Evolutionary conservation across 306 rosid genomes (phyloP), one percentile per base, ranked within the genome.

Genomic region (Vigna angularis): DNA sequence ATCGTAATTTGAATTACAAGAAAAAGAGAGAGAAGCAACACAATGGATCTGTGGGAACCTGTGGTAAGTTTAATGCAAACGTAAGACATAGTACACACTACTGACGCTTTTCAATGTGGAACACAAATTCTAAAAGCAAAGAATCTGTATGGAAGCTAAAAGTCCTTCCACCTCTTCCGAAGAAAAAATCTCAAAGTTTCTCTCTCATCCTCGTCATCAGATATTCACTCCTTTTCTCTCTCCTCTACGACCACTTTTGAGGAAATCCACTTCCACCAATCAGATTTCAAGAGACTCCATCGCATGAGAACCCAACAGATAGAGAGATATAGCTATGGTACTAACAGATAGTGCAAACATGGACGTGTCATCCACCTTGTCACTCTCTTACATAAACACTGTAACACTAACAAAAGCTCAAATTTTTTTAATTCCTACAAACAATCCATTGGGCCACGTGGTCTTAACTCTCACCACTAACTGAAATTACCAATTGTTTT

Each of bases 251-350:
- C 44, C 2, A 20, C 57, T 68, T 55, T 8, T 1, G 1, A 42
- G 52, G 92, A 84, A 91, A 93, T 93, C 98, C 86, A 57, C 22
- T 38, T 36, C 83, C 69, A 36, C 98, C 97, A 91, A 91, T 93
- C 84, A 93, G 86, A 87, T 53, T 79, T 28, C 87, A 84, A 64
- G 75, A 87, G 81, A 81, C 91, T 87, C 88, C 91, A 89, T 87
- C 96, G 45, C 42, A 80, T 15, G 78, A 84, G 86, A 79, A 5
- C 13, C 38, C 38, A 66, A 22, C 42, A 68, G 73, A 68, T 66
- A 65, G 58, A 68, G 15, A 68, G 73, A 82, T 64, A 70, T 75
- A 70, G 70, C 26, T 38, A 76, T 78, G 7, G 10, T 58, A 2
- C 17, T 24, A 14, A 59, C 5, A 34, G 44, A 59, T 13, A 28